These are phyloP conservation scores for Microascus cirrosus DNA, from an alignment of 2,329 filamentous ascomycete genomes.

Conservation along the genomic window DNA sequence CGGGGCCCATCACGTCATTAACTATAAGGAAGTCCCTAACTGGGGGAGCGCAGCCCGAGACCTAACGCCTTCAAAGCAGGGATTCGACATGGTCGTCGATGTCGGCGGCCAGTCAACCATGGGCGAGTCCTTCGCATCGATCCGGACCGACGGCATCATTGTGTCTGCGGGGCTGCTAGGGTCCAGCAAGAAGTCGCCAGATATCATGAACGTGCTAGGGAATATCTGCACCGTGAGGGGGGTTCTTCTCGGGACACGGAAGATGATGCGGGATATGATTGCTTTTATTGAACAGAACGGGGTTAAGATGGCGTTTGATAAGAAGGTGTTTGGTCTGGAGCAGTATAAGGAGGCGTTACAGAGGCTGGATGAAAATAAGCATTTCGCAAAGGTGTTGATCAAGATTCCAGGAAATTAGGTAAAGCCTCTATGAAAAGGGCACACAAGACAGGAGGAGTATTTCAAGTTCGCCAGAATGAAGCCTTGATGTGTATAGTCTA, in stretches of 20 bases:
- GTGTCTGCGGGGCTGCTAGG: conserved; percentile 19
- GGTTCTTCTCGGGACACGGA: conserved; percentile 14
- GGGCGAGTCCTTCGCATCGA: conserved; percentile 38
- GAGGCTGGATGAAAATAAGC: neutral
- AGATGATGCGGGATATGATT: conserved; percentile 17
- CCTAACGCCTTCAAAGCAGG: conserved; percentile 30
- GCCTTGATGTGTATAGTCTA: neutral
- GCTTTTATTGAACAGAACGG: conserved; percentile 18
- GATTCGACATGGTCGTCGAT: conserved; percentile 54
- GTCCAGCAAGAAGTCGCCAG: conserved; percentile 14
- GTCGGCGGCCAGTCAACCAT: conserved; percentile 56
- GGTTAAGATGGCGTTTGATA: conserved; percentile 13
- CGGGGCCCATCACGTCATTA: conserved; percentile 47
- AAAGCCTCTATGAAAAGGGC: too few relatives aligned
- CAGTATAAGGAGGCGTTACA: neutral
- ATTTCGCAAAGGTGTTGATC: neutral
- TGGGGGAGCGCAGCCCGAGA: conserved; percentile 50
- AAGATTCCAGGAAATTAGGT: neutral
- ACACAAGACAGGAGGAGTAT: too few relatives aligned
- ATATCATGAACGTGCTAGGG: conserved; percentile 14
- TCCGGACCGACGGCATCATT: conserved; percentile 23
- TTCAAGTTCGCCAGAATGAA: too few relatives aligned
- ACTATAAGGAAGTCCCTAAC: conserved; percentile 44
- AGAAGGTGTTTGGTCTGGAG: neutral
- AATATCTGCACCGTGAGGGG: conserved; percentile 17